A percentile compares a stretch with the other conserved stretches of the same genome.
These are phyloP conservation scores for Tetrahymena thermophila DNA, from an alignment of 73 alveolate genomes.

Conservation along the genomic window DNA sequence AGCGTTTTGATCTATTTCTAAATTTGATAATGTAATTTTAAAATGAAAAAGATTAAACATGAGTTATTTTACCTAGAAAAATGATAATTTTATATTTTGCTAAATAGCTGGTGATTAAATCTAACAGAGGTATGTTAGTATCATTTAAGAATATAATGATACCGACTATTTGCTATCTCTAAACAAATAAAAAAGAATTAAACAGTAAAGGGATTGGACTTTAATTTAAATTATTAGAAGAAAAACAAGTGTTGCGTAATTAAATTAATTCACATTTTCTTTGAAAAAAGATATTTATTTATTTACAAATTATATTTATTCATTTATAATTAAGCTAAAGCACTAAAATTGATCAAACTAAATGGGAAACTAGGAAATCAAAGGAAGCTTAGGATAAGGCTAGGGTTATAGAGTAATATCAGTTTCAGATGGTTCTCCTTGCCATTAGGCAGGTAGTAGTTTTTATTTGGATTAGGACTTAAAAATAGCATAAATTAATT, in stretches of 20 bases:
- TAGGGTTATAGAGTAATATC: background rate
- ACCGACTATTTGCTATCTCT: background rate
- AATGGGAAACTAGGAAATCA: background rate
- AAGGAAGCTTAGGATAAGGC: background rate
- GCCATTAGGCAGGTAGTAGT: background rate
- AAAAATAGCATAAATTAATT: background rate
- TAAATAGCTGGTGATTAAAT: background rate
- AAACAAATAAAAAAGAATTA: background rate
- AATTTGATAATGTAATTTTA: no score
- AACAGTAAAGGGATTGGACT: background rate
- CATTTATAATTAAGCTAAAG: background rate
- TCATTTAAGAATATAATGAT: background rate
- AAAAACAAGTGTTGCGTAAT: background rate
- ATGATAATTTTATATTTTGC: background rate
- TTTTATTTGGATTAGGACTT: background rate
- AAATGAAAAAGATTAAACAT: no score
- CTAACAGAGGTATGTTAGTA: background rate
- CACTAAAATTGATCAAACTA: background rate
- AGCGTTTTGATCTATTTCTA: background rate
- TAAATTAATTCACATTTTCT: background rate
- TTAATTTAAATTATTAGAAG: background rate
- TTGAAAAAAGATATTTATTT: background rate
- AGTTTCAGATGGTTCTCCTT: background rate
- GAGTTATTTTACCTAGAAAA: background rate
- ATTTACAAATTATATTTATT: background rate